Evolutionary conservation across 1,284 basidiomycete species (phyloP).

Genomic region (Ganoderma sinense): DNA sequence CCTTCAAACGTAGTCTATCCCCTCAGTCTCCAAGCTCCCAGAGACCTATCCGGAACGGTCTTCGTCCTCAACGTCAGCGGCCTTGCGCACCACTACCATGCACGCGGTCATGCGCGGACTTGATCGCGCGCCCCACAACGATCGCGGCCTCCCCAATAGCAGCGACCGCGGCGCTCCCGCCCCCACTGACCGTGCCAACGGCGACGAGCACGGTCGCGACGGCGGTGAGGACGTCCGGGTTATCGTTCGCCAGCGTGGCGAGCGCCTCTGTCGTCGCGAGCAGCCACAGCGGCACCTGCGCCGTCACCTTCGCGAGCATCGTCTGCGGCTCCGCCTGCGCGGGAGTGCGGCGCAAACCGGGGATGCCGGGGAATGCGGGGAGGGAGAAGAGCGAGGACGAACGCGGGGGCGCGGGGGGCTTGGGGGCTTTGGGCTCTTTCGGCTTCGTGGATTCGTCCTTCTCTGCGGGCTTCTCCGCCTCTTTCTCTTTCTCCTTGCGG

Average conservation of each 20-base stretch:
- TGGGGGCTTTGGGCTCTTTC: neutral
- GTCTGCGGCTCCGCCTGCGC: constrained; percentile 44
- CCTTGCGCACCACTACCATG: constrained; percentile 14
- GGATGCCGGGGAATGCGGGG: constrained; percentile 24
- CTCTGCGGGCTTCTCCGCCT: neutral
- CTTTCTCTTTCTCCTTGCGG: constrained; percentile 12
- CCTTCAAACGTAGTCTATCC: too few relatives aligned
- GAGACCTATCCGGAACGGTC: neutral
- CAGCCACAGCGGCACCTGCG: constrained; percentile 73
- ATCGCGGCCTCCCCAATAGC: constrained; percentile 29
- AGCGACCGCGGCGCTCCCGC: constrained; percentile 25
- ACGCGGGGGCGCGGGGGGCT: constrained; percentile 4
- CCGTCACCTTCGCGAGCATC: constrained; percentile 46
- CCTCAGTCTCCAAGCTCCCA: neutral
- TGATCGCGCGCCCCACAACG: constrained; percentile 26
- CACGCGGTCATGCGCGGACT: constrained; percentile 26
- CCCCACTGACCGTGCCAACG: constrained; percentile 68
- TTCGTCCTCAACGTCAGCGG: neutral
- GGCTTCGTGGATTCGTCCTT: constrained; percentile 6
- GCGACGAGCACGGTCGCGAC: constrained; percentile 77
- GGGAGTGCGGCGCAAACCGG: constrained; percentile 15
- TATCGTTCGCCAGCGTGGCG: constrained; percentile 69
- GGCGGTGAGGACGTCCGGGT: constrained; percentile 72
- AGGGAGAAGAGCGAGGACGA: constrained; percentile 27
- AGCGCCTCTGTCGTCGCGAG: constrained; percentile 73